These are phyloP conservation scores for Geotrichum reessii DNA, from an alignment of 1,139 yeast genomes.

Conservation along the genomic window DNA sequence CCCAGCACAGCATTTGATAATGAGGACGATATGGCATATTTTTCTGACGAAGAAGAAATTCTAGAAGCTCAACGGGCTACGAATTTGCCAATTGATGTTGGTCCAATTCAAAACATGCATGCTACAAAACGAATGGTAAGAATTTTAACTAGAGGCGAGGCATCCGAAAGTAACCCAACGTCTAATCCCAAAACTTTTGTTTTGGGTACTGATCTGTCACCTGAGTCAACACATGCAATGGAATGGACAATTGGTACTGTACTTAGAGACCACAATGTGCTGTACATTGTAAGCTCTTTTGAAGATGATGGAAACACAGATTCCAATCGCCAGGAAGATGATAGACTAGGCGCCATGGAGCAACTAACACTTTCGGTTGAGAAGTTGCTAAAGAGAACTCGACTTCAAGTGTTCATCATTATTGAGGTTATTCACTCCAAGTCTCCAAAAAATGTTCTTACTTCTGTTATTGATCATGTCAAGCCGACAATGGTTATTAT, in stretches of 20 bases:
- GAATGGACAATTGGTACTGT: slow-evolving; percentile 8
- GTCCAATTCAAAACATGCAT: not conserved
- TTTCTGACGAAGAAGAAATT: not conserved
- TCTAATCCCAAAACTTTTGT: slow-evolving; percentile 2
- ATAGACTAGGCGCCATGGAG: not conserved
- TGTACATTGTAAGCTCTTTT: slow-evolving; percentile 2
- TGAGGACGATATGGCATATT: not conserved
- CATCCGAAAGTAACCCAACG: not conserved
- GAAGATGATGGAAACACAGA: not conserved
- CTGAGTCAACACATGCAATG: slow-evolving; percentile 6
- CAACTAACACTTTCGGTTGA: not conserved
- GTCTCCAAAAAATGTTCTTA: not conserved
- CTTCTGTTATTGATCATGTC: not conserved
- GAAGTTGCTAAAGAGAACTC: slow-evolving; percentile 1
- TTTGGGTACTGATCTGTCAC: slow-evolving; percentile 2
- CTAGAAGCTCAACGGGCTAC: not conserved
- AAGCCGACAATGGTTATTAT: slow-evolving; percentile 6
- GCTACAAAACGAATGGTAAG: slow-evolving; percentile 5
- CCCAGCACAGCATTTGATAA: slow-evolving; percentile 6
- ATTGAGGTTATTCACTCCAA: slow-evolving; percentile 7
- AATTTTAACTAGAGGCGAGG: not conserved
- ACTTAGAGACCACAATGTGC: not conserved
- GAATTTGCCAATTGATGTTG: not conserved
- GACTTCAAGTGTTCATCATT: not conserved
- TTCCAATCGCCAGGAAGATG: not conserved